Percentiles rank a stretch among this genome's conserved stretches.
These are phyloP conservation scores for Naganishia vaughanmartiniae DNA, from an alignment of 768 basidiomycete species.

Conservation along the genomic window DNA sequence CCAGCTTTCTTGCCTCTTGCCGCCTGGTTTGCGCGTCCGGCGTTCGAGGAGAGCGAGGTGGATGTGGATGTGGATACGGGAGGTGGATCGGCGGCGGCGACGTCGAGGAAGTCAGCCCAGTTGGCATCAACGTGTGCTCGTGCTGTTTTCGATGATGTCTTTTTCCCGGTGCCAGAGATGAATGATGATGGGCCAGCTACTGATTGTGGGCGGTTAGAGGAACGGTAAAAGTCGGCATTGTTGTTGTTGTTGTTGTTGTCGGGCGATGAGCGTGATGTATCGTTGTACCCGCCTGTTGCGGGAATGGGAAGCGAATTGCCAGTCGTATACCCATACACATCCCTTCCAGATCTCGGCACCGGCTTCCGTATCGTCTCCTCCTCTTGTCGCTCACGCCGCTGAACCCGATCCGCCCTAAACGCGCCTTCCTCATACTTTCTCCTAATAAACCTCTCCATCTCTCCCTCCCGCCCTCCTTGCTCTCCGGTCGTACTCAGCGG, in stretches of 20 bases:
- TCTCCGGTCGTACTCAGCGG: constrained; percentile 71
- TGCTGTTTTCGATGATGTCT: not conserved
- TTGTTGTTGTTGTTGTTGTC: not conserved
- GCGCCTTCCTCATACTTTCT: constrained; percentile 58
- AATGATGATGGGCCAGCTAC: not conserved
- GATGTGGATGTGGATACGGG: no score
- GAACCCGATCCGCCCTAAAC: constrained; percentile 36
- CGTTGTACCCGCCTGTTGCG: not conserved
- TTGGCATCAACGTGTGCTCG: constrained; percentile 24
- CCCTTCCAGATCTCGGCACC: not conserved
- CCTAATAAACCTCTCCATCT: constrained; percentile 86
- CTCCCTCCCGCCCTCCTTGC: constrained; percentile 71
- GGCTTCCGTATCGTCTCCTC: not conserved
- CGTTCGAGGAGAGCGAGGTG: not conserved
- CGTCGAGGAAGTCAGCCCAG: constrained; percentile 25
- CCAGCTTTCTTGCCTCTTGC: not conserved
- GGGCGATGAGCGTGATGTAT: no score
- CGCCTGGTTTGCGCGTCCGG: not conserved
- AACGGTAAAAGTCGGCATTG: no score
- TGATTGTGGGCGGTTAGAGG: not conserved
- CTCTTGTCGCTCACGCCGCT: not conserved
- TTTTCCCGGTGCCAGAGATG: not conserved
- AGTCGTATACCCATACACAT: not conserved
- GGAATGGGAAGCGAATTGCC: not conserved
- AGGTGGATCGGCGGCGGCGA: not conserved